Conservation (phyloP, 225 moss, liverwort and hornwort genomes). For the Physcomitrellopsis africana region DNA sequence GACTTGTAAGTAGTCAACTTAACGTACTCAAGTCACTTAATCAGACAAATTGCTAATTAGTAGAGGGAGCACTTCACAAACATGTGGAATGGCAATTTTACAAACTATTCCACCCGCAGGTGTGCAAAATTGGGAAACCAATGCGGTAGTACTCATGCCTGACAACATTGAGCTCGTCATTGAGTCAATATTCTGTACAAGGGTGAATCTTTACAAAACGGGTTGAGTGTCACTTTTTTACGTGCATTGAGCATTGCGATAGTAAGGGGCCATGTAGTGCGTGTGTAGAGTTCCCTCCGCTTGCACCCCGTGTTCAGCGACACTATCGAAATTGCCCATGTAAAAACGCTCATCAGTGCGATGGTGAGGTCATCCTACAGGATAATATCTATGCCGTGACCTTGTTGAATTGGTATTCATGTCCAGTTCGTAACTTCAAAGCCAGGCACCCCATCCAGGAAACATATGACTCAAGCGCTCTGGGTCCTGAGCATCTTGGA, state of each 20-base stretch:
- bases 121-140: background rate
- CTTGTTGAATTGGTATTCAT: background rate
- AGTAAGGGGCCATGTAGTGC: background rate
- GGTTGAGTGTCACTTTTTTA: slow-evolving; percentile 15
- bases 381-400: background rate
- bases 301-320: background rate
- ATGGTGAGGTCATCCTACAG: background rate
- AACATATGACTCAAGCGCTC: slow-evolving; percentile 94
- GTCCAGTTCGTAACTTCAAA: slow-evolving; percentile 35
- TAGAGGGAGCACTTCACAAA: no score
- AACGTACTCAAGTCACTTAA: background rate
- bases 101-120: no score
- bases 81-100: no score
- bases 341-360: background rate
- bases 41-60: no score
- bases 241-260: background rate
- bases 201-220: background rate
- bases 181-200: background rate
- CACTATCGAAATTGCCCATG: background rate
- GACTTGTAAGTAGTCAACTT: background rate
- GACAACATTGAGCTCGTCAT: background rate
- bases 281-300: background rate
- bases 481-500: slow-evolving; percentile 95
- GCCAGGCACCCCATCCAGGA: slow-evolving; percentile 99
- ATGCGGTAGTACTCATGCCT: background rate